Evolutionary conservation across 805 yeast species (phyloP).

Genomic region (Yarrowia sp.): DNA sequence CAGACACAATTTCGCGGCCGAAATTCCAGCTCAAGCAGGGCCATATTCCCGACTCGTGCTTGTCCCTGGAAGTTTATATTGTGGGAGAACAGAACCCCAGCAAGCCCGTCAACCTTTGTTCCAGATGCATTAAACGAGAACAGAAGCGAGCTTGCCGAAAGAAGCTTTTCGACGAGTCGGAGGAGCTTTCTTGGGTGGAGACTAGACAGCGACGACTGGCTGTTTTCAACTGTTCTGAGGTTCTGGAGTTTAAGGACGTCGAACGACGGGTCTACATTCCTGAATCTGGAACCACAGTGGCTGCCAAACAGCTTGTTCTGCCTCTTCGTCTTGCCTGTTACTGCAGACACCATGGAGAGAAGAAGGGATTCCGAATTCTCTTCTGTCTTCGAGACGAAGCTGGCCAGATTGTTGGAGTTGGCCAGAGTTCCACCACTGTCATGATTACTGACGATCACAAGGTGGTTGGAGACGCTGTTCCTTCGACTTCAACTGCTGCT

Average conservation of each 20-base stretch:
- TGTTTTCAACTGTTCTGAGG: constrained; percentile 88
- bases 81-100: constrained; percentile 58
- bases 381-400: constrained; percentile 64
- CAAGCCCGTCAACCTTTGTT: constrained; percentile 76
- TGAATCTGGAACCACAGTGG: constrained; percentile 35
- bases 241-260: constrained; percentile 49
- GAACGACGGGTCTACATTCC: constrained; percentile 53
- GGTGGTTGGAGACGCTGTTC: constrained; percentile 42
- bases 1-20: constrained; percentile 86
- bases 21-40: constrained; percentile 66
- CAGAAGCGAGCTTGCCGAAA: constrained; percentile 92
- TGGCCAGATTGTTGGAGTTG: constrained; percentile 73
- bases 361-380: constrained; percentile 69
- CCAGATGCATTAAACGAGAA: constrained; percentile 90
- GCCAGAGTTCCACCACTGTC: constrained; percentile 67
- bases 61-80: constrained; percentile 77
- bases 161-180: constrained; percentile 72
- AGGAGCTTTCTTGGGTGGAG: constrained; percentile 82
- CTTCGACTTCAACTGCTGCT: not conserved
- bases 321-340: constrained; percentile 91
- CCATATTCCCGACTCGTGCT: constrained; percentile 44
- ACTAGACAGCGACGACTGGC: constrained; percentile 78
- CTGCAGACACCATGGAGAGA: constrained; percentile 92
- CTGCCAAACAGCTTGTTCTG: constrained; percentile 54
- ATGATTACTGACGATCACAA: constrained; percentile 96